These are phyloP conservation scores for Pseudogymnoascus pannorum DNA, from an alignment of 2,329 filamentous ascomycete genomes.

Conservation along the genomic window DNA sequence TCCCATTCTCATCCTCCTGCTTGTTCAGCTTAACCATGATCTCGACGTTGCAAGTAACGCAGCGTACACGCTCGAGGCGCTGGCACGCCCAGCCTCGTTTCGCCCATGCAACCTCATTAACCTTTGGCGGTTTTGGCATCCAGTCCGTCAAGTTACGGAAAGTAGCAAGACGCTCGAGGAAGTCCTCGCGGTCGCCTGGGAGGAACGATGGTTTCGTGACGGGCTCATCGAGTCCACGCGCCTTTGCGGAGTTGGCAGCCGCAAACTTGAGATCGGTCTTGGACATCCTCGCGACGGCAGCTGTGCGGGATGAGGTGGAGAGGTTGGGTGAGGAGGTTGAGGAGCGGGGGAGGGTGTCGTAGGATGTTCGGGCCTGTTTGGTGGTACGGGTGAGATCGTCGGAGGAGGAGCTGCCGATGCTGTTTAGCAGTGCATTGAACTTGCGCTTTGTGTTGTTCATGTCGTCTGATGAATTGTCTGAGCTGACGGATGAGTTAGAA, in stretches of 20 bases:
- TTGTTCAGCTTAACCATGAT: conserved; percentile 71
- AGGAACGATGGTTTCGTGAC: conserved; percentile 7
- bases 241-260: conserved; percentile 7
- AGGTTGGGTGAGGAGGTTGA: conserved; percentile 32
- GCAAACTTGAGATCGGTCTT: background rate
- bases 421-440: conserved; percentile 68
- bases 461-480: background rate
- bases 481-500: background rate
- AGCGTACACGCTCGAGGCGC: conserved; percentile 75
- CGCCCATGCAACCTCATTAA: conserved; percentile 91
- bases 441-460: conserved; percentile 80
- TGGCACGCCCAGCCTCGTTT: conserved; percentile 87
- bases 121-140: conserved; percentile 81
- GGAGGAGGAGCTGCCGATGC: conserved; percentile 44
- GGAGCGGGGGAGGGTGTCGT: conserved; percentile 31
- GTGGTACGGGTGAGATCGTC: conserved; percentile 26
- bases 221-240: background rate
- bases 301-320: conserved; percentile 16
- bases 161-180: conserved; percentile 72
- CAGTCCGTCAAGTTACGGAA: conserved; percentile 89
- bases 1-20: conserved; percentile 48
- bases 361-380: conserved; percentile 33
- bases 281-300: background rate
- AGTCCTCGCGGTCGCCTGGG: conserved; percentile 75
- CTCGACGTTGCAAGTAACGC: conserved; percentile 76